These are phyloP conservation scores for Babjeviella inositovora DNA, from an alignment of 805 yeast genomes.

Conservation along the genomic window DNA sequence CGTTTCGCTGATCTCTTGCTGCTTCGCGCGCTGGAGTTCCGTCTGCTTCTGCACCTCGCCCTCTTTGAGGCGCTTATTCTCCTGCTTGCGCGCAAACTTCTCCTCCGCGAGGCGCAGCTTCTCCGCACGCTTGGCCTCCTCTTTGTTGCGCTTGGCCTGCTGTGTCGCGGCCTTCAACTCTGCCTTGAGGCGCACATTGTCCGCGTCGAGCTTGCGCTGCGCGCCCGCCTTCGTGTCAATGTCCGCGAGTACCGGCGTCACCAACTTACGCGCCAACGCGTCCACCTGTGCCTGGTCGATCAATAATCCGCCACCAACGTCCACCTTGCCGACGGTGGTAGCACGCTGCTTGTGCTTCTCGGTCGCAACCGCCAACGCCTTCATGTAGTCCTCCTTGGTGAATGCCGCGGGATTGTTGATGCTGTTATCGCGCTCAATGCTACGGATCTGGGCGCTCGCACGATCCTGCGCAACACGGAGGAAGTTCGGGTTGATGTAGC, in stretches of 20 bases:
- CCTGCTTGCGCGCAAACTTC: constrained; percentile 11
- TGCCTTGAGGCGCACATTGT: constrained; percentile 14
- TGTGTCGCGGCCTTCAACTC: constrained; percentile 16
- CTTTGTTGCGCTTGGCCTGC: constrained; percentile 15
- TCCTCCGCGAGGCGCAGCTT: constrained; percentile 12
- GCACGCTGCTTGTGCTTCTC: too few species aligned
- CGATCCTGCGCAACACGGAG: constrained; percentile 31
- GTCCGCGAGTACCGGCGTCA: constrained; percentile 70
- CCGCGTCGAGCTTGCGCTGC: constrained; percentile 46
- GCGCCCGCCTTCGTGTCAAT: constrained; percentile 52
- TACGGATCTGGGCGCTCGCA: constrained; percentile 23
- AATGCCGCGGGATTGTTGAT: too few species aligned
- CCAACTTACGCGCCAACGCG: constrained; percentile 62
- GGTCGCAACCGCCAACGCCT: too few species aligned
- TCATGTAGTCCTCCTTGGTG: too few species aligned
- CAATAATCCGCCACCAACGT: constrained; percentile 80
- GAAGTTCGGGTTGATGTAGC: constrained; percentile 23
- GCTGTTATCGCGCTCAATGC: constrained; percentile 17
- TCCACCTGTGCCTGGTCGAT: constrained; percentile 67
- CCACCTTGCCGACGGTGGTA: constrained; percentile 35
- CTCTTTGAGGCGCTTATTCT: constrained; percentile 12
- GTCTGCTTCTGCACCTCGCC: constrained; percentile 5
- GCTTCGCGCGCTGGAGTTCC: neutral
- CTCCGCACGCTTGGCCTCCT: constrained; percentile 7
- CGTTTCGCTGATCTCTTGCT: too few species aligned